Base-by-base conservation (phyloP, 2,329 filamentous ascomycete species). In the Trichoderma sp. region DNA sequence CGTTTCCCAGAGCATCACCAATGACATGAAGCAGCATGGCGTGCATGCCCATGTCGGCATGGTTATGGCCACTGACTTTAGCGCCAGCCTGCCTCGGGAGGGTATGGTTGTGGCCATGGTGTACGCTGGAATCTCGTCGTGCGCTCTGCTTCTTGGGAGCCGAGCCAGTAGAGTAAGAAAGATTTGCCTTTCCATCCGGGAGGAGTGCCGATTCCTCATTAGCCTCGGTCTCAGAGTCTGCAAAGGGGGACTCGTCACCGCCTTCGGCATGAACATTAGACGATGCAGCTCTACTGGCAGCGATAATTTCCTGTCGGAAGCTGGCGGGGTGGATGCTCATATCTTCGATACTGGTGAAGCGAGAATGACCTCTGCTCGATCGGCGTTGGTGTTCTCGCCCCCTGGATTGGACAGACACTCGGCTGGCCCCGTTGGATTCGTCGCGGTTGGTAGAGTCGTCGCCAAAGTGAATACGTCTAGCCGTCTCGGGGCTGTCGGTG, bases 11-110 rank as follows among this genome's bases (percentile, higher is more conserved):
- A 57, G 92, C 92, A 79, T 96, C 93, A 53, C 93, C 93, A 72
- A 96, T 86, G 55, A 92, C 90, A 75, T 92, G 90, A 33, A 92
- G 84, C 70, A 94, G 82, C 83, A 94, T 91, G 63, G 91, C 92
- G 64, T 92, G 92, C 95, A 99, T 98, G 79, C 97, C 97, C 84
- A 99, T 91, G 77, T 99, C 94, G 70, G 84, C 90, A 78, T 97
- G 93, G 72, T 84, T 92, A 79, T 96, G 93, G 35, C 91, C 88
- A 73, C 91, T 88, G 33, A 89, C 87, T 71, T 88, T 86, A 70
- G 88, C 86, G 55, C 73, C 75, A 16, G 84, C 78, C 68, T 91
- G 86, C 75, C 88, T 89, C 1, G 92, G 91, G 73, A 94, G 88
- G 69, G 86, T 90, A 79, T 98, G 96, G 76, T 94, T 93, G 80